Base-by-base conservation (phyloP, 805 yeast species). In the Blastobotrys parvus region DNA sequence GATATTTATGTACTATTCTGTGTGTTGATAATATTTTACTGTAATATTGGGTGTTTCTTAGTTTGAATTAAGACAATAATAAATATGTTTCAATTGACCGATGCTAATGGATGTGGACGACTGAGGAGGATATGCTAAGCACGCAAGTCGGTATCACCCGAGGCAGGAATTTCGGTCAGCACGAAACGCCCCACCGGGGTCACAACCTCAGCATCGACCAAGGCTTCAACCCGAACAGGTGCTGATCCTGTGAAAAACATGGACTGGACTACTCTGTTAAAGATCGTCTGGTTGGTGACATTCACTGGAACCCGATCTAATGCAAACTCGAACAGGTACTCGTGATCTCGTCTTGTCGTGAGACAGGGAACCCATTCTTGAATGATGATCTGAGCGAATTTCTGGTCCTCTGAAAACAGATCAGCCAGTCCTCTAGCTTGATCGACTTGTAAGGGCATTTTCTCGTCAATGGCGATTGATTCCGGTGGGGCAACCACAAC, bases 321-420 rank as follows among this genome's bases (percentile, higher is more conserved):
- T 34, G 55, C 60, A 38, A 75, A 61, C 29, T 55, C 56, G 1
- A 76, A 57, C 15, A 58, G 56, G 47, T 70, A 60, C 20, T 58
- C 55, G 16, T 38, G 48, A 4, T 45, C 51, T 2, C 41, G 46
- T 11, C 48, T 49, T 3, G 27, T 51, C 43, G 46, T 63, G 31
- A 53, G 57, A 3, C 77, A 71, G 0, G 59, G 57, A 19, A 63
- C 62, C 81, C 81, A 77, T 4, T 65, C 66, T 7, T 55, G 54
- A 51, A 72, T 52, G 3, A 65, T 63, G 11, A 75, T 54, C n/a
- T 65, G 61, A 4, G 73, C 70, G 55, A 77, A 75, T 43, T 62
- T 63, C 13, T 45, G 48, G 2, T 55, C 66, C 4, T 65, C 51
- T 46, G 71, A 70, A 39, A 52, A 63, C 30, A 77, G 54, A 33